Conservation (phyloP, 192 early-diverging fungal species). For the Gaertneriomyces semiglobifer region DNA sequence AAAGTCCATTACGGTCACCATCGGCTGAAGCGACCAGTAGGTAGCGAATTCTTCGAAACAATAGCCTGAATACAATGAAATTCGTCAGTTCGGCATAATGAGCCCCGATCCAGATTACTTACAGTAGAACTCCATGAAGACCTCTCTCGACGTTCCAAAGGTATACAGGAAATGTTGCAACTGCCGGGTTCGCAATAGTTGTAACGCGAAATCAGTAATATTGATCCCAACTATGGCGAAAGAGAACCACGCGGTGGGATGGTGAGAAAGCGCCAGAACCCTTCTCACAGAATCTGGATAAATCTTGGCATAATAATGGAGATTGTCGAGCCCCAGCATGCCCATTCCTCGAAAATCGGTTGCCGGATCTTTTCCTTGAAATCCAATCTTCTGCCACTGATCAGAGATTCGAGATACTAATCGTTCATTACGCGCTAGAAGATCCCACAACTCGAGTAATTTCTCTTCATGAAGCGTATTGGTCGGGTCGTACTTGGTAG, state of each 20-base stretch:
- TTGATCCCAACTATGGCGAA: constrained; percentile 80
- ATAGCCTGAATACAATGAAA: constrained; percentile 46
- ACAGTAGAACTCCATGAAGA: constrained; percentile 75
- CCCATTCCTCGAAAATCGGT: constrained; percentile 88
- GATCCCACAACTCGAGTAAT: constrained; percentile 62
- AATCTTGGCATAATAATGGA: constrained; percentile 60
- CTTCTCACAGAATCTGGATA: constrained; percentile 53
- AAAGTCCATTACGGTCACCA: constrained; percentile 72
- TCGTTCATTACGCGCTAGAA: constrained; percentile 53
- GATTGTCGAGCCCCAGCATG: constrained; percentile 69
- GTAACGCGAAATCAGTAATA: constrained; percentile 63
- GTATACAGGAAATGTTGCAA: constrained; percentile 63
- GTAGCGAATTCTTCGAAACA: constrained; percentile 63
- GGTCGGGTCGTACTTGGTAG: constrained; percentile 58
- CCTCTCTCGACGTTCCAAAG: constrained; percentile 51
- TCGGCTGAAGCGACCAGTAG: constrained; percentile 53
- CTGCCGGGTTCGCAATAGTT: constrained; percentile 56
- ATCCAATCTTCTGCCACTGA: constrained; percentile 77
- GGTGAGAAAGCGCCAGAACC: constrained; percentile 59
- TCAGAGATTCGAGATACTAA: constrained; percentile 46
- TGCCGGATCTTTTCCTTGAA: constrained; percentile 78
- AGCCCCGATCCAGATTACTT: constrained; percentile 29
- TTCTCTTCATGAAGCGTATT: constrained; percentile 59
- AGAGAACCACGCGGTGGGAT: constrained; percentile 72
- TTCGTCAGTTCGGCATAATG: too few relatives aligned